A percentile compares a stretch with the other conserved stretches of the same genome.
Conservation (phyloP, 2,329 filamentous ascomycete species). For the Phialophora verrucosa region DNA sequence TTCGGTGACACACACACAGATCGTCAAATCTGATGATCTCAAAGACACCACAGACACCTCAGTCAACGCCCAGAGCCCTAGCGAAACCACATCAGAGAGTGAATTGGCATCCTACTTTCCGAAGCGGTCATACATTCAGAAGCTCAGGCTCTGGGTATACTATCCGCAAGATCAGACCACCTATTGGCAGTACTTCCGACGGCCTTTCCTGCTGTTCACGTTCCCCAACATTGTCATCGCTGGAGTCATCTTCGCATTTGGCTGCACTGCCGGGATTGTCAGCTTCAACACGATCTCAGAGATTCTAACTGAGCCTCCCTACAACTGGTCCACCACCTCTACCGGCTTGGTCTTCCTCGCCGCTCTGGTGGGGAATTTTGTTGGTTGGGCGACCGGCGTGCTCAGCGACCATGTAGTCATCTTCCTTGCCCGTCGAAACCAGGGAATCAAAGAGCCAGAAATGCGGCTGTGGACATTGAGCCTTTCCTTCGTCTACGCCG, state of each 20-base stretch:
- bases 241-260: conserved; percentile 51
- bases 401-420: conserved; percentile 39
- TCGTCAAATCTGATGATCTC: conserved; percentile 5
- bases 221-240: conserved; percentile 50
- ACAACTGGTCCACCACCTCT: conserved; percentile 42
- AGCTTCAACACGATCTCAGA: conserved; percentile 45
- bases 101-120: conserved; percentile 34
- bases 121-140: conserved; percentile 39
- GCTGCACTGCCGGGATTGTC: conserved; percentile 49
- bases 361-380: conserved; percentile 41
- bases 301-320: conserved; percentile 41
- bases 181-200: conserved; percentile 47
- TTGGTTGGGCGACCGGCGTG: conserved; percentile 37
- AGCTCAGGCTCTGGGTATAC: conserved; percentile 37
- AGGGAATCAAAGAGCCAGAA: conserved; percentile 40
- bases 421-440: conserved; percentile 35
- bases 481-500: conserved; percentile 43
- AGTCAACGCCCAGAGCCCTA: conserved; percentile 12
- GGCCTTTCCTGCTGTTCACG: conserved; percentile 49
- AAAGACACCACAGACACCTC: conserved; percentile 13
- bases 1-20: neutral
- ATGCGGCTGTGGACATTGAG: conserved; percentile 38
- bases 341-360: conserved; percentile 42
- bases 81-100: conserved; percentile 38
- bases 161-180: conserved; percentile 46